Evolutionary conservation across 2,329 filamentous ascomycete genomes (phyloP).

Genomic region (Amesomyces nigricolor): DNA sequence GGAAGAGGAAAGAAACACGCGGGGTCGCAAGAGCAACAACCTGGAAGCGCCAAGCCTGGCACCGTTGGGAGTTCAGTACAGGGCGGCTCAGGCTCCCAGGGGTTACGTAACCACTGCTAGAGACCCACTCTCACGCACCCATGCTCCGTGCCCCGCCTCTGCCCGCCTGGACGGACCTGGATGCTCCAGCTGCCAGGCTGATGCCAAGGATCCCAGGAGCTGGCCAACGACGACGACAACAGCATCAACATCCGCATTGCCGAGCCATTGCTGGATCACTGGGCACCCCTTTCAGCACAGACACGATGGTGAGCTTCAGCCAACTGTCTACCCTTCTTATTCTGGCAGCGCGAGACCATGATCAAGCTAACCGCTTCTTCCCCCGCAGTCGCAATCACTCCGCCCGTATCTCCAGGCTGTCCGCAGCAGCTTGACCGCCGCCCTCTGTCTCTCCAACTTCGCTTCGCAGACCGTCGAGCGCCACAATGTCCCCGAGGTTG

Average conservation of each 20-base stretch:
- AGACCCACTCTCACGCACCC: not conserved
- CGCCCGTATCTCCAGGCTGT: constrained; percentile 96
- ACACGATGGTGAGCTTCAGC: constrained; percentile 13
- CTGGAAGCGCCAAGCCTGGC: not conserved
- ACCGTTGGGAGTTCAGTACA: not conserved
- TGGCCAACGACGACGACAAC: constrained; percentile 8
- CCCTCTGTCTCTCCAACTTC: constrained; percentile 92
- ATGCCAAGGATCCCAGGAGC: constrained; percentile 18
- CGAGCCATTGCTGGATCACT: constrained; percentile 3
- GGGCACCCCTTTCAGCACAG: not conserved
- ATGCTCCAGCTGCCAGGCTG: not conserved
- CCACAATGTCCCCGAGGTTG: constrained; percentile 97
- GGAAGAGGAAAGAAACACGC: constrained; percentile 20
- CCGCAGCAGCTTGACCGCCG: constrained; percentile 86
- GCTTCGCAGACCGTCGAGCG: constrained; percentile 93
- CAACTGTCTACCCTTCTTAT: not conserved
- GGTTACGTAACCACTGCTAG: constrained; percentile 16
- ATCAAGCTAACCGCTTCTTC: constrained; percentile 1
- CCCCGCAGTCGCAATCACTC: constrained; percentile 79
- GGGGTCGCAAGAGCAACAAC: constrained; percentile 7
- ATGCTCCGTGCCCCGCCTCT: constrained; percentile 9
- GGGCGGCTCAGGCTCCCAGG: not conserved
- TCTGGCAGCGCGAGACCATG: not conserved
- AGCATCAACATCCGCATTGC: constrained; percentile 7
- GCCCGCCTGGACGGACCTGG: not conserved